A percentile compares a stretch with the other conserved stretches of the same genome.
phyloP scores from a whole-genome alignment of 768 basidiomycete genomes.

The Suillus tomentosus region DNA sequence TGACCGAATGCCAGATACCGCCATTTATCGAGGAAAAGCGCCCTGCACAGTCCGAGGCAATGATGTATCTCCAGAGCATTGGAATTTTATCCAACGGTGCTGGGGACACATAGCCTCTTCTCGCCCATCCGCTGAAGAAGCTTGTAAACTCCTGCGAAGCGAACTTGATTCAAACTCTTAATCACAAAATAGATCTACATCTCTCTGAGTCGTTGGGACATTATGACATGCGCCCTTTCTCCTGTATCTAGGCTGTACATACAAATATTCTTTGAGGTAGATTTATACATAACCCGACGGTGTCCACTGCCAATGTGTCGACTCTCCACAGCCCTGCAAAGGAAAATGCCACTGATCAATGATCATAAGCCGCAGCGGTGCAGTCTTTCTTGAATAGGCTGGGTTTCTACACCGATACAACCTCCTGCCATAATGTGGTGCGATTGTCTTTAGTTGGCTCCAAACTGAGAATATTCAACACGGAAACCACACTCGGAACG shows the following conservation, averaged over 20 bases:
- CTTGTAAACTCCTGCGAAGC: background rate
- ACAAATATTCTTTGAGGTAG: background rate
- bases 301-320: background rate
- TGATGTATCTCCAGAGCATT: background rate
- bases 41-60: background rate
- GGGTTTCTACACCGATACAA: background rate
- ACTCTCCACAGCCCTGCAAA: background rate
- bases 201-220: background rate
- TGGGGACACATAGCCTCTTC: background rate
- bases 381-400: background rate
- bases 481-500: background rate
- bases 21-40: background rate
- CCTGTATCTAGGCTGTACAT: background rate
- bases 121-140: slow-evolving; percentile 4
- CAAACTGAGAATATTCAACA: background rate
- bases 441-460: background rate
- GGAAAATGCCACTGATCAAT: background rate
- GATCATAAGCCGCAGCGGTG: background rate
- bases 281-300: background rate
- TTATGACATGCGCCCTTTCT: background rate
- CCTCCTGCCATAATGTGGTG: background rate
- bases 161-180: background rate
- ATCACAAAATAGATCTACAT: background rate
- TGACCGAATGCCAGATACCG: background rate
- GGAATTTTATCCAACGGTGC: background rate